phyloP scores from a whole-genome alignment of 768 basidiomycete species.

The Baorangia bicolor region DNA sequence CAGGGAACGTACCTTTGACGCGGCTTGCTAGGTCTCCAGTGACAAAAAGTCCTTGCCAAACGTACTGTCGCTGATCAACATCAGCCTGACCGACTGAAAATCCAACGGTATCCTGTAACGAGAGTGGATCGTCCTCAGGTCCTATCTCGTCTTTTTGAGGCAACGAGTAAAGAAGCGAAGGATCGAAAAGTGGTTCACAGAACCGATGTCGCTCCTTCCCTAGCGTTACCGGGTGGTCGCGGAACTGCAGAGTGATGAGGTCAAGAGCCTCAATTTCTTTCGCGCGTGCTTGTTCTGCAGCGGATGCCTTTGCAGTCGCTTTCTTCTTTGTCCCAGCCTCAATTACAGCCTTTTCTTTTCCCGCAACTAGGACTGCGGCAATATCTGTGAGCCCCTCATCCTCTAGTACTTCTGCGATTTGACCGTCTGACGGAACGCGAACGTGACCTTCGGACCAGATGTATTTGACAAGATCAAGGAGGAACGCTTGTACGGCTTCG shows the following conservation, averaged over 20 bases:
- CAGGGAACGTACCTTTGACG: slow-evolving; percentile 58
- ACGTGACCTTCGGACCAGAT: slow-evolving; percentile 64
- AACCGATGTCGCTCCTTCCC: slow-evolving; percentile 89
- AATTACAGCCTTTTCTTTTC: slow-evolving; percentile 88
- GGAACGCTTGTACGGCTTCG: slow-evolving; percentile 46
- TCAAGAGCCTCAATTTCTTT: slow-evolving; percentile 83
- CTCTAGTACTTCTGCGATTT: slow-evolving; percentile 58
- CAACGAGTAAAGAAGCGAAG: slow-evolving; percentile 49
- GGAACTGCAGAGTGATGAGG: slow-evolving; percentile 73
- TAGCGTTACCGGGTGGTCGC: slow-evolving; percentile 66
- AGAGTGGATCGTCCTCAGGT: slow-evolving; percentile 26
- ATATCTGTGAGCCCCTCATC: slow-evolving; percentile 90
- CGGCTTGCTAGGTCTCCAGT: slow-evolving; percentile 73
- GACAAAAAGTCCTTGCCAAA: slow-evolving; percentile 79
- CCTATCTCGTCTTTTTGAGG: slow-evolving; percentile 25
- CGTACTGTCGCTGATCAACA: slow-evolving; percentile 62
- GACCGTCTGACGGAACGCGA: slow-evolving; percentile 73
- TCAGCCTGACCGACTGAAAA: slow-evolving; percentile 61
- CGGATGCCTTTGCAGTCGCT: slow-evolving; percentile 65
- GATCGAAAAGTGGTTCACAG: slow-evolving; percentile 88
- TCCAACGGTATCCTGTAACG: slow-evolving; percentile 69
- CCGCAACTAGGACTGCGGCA: slow-evolving; percentile 85
- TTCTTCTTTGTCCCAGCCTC: slow-evolving; percentile 82
- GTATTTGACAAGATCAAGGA: slow-evolving; percentile 64
- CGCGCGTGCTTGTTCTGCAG: slow-evolving; percentile 78